Evolutionary conservation across 257 asterid genomes (phyloP).

Genomic region (Solanum boliviense): DNA sequence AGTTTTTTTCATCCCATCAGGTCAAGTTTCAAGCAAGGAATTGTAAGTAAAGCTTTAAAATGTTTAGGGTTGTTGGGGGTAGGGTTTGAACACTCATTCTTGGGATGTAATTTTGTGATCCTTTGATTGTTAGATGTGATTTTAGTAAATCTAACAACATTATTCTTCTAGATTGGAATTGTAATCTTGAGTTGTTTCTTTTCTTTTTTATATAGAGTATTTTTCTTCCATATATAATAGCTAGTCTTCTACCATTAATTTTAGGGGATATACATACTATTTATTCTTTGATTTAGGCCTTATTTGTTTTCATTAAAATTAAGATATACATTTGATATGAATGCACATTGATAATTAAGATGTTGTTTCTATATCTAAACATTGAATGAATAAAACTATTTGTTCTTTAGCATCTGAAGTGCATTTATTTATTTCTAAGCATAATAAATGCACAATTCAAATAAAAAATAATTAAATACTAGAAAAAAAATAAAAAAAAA

Average conservation of each 20-base stretch:
- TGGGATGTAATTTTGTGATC: background rate
- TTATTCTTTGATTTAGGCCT: background rate
- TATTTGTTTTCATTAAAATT: background rate
- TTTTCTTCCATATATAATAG: background rate
- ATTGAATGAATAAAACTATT: background rate
- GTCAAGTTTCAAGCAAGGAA: constrained; percentile 2
- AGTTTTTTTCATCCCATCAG: background rate
- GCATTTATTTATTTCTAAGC: background rate
- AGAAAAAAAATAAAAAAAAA: background rate
- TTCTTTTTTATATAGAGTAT: background rate
- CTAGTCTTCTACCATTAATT: background rate
- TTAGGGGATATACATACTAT: background rate
- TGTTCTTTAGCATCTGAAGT: background rate
- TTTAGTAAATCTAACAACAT: background rate
- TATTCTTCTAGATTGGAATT: background rate
- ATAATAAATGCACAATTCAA: background rate
- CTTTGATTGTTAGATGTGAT: background rate
- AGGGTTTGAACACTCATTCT: background rate
- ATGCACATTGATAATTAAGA: background rate
- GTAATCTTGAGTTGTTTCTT: background rate
- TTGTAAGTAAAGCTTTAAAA: background rate
- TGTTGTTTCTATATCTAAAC: background rate
- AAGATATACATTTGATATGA: background rate
- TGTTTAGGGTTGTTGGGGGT: background rate
- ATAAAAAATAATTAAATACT: background rate